These are phyloP conservation scores for Magnolia sinica DNA, from an alignment of 164 flowering plant species.

Conservation along the genomic window DNA sequence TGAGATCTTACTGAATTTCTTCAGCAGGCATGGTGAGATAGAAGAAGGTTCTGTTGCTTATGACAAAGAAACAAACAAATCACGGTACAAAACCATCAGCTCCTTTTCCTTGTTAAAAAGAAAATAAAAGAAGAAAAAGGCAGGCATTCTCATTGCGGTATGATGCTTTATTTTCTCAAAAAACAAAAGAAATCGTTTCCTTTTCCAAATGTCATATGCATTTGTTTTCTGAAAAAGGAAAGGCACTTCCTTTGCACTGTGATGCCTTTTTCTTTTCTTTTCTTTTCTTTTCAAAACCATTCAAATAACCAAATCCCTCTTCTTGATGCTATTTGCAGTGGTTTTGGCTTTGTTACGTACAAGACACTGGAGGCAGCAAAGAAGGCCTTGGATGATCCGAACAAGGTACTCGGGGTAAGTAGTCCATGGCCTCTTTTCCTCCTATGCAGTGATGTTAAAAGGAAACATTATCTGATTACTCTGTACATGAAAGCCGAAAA, in stretches of 20 bases:
- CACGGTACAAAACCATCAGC: conserved; percentile 39
- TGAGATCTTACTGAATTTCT: conserved; percentile 50
- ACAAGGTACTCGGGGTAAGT: conserved; percentile 60
- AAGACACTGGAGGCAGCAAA: conserved; percentile 61
- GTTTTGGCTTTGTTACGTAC: conserved; percentile 74
- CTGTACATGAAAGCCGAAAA: not conserved
- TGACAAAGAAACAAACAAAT: conserved; percentile 66
- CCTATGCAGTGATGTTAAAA: not conserved
- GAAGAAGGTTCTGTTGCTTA: conserved; percentile 87
- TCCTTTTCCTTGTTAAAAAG: not conserved
- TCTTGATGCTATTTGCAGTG: conserved; percentile 30
- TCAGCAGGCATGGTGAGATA: conserved; percentile 58
- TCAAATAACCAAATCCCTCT: not conserved
- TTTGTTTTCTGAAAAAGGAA: too few species aligned
- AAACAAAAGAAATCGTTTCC: too few species aligned
- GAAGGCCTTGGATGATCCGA: conserved; percentile 70
- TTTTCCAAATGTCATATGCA: too few species aligned
- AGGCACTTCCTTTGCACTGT: not conserved
- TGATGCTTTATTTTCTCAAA: not conserved
- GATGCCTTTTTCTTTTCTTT: not conserved
- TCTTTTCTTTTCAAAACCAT: too few species aligned
- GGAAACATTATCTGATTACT: not conserved
- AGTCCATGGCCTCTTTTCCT: not conserved
- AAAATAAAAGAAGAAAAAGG: not conserved
- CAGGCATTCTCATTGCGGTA: not conserved